Conservation (phyloP, 805 yeast species). For the Kazachstania taianensis region DNA sequence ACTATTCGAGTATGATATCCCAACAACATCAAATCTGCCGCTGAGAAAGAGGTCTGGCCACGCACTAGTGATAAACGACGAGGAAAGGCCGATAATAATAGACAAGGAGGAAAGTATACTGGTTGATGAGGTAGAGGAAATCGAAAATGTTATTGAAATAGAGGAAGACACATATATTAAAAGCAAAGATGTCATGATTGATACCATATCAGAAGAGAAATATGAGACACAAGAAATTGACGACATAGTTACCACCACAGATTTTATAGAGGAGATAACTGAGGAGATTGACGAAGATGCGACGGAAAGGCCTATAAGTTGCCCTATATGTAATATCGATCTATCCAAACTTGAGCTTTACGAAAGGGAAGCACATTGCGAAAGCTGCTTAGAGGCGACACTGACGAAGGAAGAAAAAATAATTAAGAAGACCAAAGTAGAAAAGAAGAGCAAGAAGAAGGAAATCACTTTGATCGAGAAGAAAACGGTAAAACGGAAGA, state of each 20-base stretch:
- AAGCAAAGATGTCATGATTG: background rate
- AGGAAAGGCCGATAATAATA: conserved; percentile 6
- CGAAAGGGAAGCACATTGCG: conserved; percentile 45
- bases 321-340: conserved; percentile 44
- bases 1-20: conserved; percentile 20
- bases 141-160: background rate
- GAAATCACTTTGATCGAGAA: conserved; percentile 4
- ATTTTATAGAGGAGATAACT: background rate
- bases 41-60: conserved; percentile 6
- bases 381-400: conserved; percentile 34
- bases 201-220: background rate
- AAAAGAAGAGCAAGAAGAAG: background rate
- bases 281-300: background rate
- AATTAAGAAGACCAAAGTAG: background rate
- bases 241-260: too few species aligned
- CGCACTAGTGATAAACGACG: conserved; percentile 10
- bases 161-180: too few species aligned
- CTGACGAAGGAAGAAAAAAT: background rate
- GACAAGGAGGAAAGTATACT: conserved; percentile 6
- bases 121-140: conserved; percentile 1
- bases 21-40: conserved; percentile 11
- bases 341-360: conserved; percentile 33
- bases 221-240: background rate
- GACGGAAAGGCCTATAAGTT: too few species aligned
- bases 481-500: background rate